Evolutionary conservation across 352 stramenopile species (phyloP).

Genomic region (Paralagenidium karlingii): DNA sequence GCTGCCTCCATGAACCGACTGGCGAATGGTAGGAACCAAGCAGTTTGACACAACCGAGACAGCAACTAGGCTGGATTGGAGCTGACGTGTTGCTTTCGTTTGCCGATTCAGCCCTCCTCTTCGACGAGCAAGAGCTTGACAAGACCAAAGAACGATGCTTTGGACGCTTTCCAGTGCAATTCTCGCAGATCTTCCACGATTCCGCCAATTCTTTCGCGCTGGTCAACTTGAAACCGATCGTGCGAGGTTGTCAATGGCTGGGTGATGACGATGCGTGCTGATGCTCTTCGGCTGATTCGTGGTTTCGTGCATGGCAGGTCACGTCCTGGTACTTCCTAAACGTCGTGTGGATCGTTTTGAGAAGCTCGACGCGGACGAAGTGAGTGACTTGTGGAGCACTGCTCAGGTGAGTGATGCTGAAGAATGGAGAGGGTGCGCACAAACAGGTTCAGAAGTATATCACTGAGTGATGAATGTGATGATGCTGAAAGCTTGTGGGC

Average conservation of each 20-base stretch:
- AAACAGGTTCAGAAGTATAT: neutral
- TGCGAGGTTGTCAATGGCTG: slow-evolving; percentile 36
- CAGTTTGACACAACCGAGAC: too few relatives aligned
- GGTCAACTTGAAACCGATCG: slow-evolving; percentile 91
- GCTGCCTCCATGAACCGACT: too few relatives aligned
- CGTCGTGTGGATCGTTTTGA: slow-evolving; percentile 57
- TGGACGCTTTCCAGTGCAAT: slow-evolving; percentile 23
- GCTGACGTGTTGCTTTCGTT: too few relatives aligned
- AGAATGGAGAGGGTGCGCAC: too few relatives aligned
- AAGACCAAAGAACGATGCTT: slow-evolving; percentile 28
- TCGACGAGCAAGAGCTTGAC: too few relatives aligned
- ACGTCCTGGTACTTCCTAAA: slow-evolving; percentile 85
- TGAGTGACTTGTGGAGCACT: slow-evolving; percentile 79
- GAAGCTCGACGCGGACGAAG: slow-evolving; percentile 72
- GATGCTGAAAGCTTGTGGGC: slow-evolving; percentile 58
- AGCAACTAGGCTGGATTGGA: too few relatives aligned
- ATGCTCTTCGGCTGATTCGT: neutral
- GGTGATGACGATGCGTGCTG: neutral
- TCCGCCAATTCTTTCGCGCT: slow-evolving; percentile 51
- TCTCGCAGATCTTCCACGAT: slow-evolving; percentile 48
- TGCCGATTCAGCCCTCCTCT: too few relatives aligned
- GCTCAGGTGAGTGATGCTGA: slow-evolving; percentile 50
- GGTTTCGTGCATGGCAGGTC: slow-evolving; percentile 25
- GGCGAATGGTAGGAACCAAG: too few relatives aligned
- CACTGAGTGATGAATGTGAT: neutral